These are phyloP conservation scores for Aspergillus haitiensis DNA, from an alignment of 495 filamentous ascomycete species.

Conservation along the genomic window DNA sequence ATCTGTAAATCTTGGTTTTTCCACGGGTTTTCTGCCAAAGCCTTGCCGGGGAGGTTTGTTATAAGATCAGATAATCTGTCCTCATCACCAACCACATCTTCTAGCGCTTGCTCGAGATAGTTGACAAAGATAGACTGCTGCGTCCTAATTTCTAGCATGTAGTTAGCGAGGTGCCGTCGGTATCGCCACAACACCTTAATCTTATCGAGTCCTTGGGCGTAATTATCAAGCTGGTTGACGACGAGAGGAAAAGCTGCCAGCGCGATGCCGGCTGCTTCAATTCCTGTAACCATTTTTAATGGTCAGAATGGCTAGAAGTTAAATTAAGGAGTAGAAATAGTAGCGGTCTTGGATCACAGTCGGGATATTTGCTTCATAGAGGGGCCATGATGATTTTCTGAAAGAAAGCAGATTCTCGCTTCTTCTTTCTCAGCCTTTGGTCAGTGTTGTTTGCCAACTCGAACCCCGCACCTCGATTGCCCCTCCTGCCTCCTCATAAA, in stretches of 20 bases:
- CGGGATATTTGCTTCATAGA: too few relatives aligned
- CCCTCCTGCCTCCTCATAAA: background rate
- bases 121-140: constrained; percentile 28
- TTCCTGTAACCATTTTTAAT: constrained; percentile 23
- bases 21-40: constrained; percentile 7
- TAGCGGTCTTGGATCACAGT: too few relatives aligned
- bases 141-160: constrained; percentile 18
- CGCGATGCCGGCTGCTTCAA: constrained; percentile 29
- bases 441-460: background rate
- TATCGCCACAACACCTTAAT: constrained; percentile 25
- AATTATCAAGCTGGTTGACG: constrained; percentile 30
- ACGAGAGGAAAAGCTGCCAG: constrained; percentile 31
- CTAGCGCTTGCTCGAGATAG: constrained; percentile 28
- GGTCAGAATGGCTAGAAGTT: too few relatives aligned
- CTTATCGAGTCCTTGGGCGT: constrained; percentile 28
- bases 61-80: constrained; percentile 18
- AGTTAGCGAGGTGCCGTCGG: constrained; percentile 22
- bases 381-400: too few relatives aligned
- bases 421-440: background rate
- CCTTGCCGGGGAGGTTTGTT: constrained; percentile 8
- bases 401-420: background rate
- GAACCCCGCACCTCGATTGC: background rate
- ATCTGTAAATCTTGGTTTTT: constrained; percentile 9
- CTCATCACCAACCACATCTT: constrained; percentile 25
- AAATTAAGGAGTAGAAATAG: too few relatives aligned